Evolutionary conservation across 2,329 filamentous ascomycete species (phyloP).

Genomic region (Trichoderma koningiopsis): DNA sequence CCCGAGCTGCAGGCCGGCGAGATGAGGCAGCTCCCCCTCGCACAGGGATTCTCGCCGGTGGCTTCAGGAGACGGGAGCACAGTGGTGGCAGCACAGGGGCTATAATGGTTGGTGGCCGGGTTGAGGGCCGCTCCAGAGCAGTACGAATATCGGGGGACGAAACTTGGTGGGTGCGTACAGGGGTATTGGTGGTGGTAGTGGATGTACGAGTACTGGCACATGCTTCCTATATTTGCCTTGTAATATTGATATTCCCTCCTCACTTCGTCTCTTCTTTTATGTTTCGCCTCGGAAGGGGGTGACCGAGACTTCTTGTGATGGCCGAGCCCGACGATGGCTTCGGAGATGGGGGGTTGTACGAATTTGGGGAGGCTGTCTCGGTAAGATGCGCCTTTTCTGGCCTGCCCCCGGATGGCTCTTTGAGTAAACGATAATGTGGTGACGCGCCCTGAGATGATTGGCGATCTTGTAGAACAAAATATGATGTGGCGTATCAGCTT

Average conservation of each 20-base stretch:
- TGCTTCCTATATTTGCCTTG: conserved; percentile 31
- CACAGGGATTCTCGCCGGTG: conserved; percentile 47
- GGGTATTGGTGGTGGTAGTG: conserved; percentile 54
- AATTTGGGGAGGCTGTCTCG: conserved; percentile 30
- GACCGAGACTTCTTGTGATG: conserved; percentile 4
- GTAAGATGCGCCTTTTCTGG: conserved; percentile 27
- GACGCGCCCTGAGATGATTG: neutral
- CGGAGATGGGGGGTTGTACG: conserved; percentile 24
- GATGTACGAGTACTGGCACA: conserved; percentile 55
- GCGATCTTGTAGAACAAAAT: neutral
- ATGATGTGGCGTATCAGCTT: conserved; percentile 18
- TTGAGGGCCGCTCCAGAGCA: conserved; percentile 42
- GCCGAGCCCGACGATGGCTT: conserved; percentile 20
- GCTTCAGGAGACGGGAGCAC: conserved; percentile 37
- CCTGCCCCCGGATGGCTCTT: conserved; percentile 1
- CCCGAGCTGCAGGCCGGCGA: conserved; percentile 52
- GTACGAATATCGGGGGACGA: conserved; percentile 48
- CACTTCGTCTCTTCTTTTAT: neutral
- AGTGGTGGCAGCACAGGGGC: conserved; percentile 31
- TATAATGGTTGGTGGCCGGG: conserved; percentile 32
- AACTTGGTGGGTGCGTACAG: conserved; percentile 46
- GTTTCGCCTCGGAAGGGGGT: conserved; percentile 1
- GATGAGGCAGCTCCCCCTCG: conserved; percentile 48
- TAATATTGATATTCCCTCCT: neutral
- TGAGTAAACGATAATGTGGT: neutral